phyloP scores from a whole-genome alignment of 352 stramenopile species.

The Phytophthora foliorum region DNA sequence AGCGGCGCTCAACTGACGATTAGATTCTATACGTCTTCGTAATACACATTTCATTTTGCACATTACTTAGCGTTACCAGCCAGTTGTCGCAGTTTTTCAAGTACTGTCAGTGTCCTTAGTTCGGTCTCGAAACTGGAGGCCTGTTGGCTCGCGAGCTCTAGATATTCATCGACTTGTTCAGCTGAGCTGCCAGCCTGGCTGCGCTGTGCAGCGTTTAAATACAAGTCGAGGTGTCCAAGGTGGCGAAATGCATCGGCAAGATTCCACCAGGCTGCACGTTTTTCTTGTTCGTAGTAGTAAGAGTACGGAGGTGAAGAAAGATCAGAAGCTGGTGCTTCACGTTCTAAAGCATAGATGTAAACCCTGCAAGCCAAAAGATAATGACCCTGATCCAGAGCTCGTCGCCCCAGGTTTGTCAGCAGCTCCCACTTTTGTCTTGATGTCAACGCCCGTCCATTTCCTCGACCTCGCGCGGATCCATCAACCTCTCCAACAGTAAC shows the following conservation, averaged over 20 bases:
- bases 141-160: slow-evolving; percentile 20
- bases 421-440: slow-evolving; percentile 56
- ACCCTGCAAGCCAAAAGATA: slow-evolving; percentile 60
- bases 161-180: slow-evolving; percentile 4
- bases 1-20: slow-evolving; percentile 1
- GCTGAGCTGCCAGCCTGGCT: slow-evolving; percentile 8
- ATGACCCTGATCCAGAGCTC: slow-evolving; percentile 54
- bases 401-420: slow-evolving; percentile 58
- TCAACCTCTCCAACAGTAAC: background rate
- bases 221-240: slow-evolving; percentile 62
- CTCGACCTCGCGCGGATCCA: slow-evolving; percentile 4
- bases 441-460: slow-evolving; percentile 4
- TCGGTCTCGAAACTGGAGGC: slow-evolving; percentile 42
- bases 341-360: slow-evolving; percentile 60
- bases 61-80: slow-evolving; percentile 9
- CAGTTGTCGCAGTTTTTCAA: slow-evolving; percentile 44
- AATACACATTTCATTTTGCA: slow-evolving; percentile 21
- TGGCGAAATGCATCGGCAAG: slow-evolving; percentile 76
- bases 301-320: background rate
- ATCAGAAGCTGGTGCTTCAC: slow-evolving; percentile 3
- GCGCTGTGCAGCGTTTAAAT: slow-evolving; percentile 48
- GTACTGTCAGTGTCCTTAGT: slow-evolving; percentile 24
- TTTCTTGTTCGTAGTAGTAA: slow-evolving; percentile 12
- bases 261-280: slow-evolving; percentile 51
- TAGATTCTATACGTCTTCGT: slow-evolving; percentile 14